Conservation (phyloP, 352 stramenopile genomes). For the Phytophthora sojae region DNA sequence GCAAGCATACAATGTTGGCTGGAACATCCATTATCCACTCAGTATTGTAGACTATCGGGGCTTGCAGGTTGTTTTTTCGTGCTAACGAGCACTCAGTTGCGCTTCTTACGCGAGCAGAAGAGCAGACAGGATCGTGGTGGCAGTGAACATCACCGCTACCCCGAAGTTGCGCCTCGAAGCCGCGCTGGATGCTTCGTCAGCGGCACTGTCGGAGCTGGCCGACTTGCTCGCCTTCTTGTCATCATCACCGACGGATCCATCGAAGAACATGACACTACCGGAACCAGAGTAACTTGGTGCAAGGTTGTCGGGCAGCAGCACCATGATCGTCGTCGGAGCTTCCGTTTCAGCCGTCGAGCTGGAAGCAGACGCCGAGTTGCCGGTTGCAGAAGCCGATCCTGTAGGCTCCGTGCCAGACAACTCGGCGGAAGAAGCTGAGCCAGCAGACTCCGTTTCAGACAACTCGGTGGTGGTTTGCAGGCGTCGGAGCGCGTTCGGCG, state of each 20-base stretch:
- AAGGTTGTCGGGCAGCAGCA: constrained; percentile 61
- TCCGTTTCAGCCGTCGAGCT: constrained; percentile 37
- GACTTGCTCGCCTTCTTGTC: constrained; percentile 29
- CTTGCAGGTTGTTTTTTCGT: background rate
- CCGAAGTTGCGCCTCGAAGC: constrained; percentile 18
- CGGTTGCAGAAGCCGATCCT: constrained; percentile 16
- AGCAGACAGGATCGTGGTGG: constrained; percentile 26
- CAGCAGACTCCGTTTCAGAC: constrained; percentile 23
- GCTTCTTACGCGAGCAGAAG: constrained; percentile 27
- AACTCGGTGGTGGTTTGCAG: constrained; percentile 35
- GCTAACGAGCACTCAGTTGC: background rate
- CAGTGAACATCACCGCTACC: constrained; percentile 19
- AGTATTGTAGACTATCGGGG: background rate
- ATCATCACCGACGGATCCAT: constrained; percentile 27
- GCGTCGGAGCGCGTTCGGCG: constrained; percentile 28
- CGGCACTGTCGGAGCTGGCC: constrained; percentile 16
- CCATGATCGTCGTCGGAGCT: constrained; percentile 61
- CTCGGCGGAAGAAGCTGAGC: constrained; percentile 13
- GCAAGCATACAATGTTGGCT: background rate
- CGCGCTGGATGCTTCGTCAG: constrained; percentile 26
- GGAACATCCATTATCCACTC: background rate
- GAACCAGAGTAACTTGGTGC: constrained; percentile 53
- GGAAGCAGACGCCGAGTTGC: constrained; percentile 24
- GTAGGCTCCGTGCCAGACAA: constrained; percentile 11
- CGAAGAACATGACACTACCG: constrained; percentile 54